These are phyloP conservation scores for Leccinum subrobustum DNA, from an alignment of 1,284 basidiomycete species.

Conservation along the genomic window DNA sequence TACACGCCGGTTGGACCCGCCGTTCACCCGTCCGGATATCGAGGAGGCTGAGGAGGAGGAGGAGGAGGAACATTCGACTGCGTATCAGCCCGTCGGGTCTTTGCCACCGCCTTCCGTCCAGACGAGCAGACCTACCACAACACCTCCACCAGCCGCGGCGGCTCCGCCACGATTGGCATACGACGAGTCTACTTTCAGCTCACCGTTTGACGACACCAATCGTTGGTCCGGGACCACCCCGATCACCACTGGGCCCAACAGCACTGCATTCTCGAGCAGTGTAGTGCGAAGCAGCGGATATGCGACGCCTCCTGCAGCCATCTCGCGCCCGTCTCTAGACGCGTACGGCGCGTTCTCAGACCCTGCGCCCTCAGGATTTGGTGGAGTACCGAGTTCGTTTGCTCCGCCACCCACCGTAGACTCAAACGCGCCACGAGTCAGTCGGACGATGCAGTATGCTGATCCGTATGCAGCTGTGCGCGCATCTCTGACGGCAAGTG, in stretches of 20 bases:
- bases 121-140: slow-evolving; percentile 25
- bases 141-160: slow-evolving; percentile 36
- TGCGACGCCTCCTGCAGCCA: slow-evolving; percentile 31
- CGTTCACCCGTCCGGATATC: slow-evolving; percentile 56
- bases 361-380: slow-evolving; percentile 71
- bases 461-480: slow-evolving; percentile 79
- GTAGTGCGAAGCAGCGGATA: slow-evolving; percentile 28
- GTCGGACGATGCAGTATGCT: slow-evolving; percentile 86
- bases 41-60: slow-evolving; percentile 44
- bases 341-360: slow-evolving; percentile 86
- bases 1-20: slow-evolving; percentile 59
- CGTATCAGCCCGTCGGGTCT: slow-evolving; percentile 39
- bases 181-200: slow-evolving; percentile 40
- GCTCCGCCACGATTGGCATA: slow-evolving; percentile 32
- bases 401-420: slow-evolving; percentile 36
- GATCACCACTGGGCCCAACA: slow-evolving; percentile 34
- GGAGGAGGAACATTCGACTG: slow-evolving; percentile 34
- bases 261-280: slow-evolving; percentile 35
- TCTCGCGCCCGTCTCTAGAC: slow-evolving; percentile 58
- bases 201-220: slow-evolving; percentile 55
- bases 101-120: slow-evolving; percentile 22
- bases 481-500: slow-evolving; percentile 39
- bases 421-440: slow-evolving; percentile 52
- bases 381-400: slow-evolving; percentile 32
- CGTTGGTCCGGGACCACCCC: slow-evolving; percentile 41